These are phyloP conservation scores for Prunus campanulata DNA, from an alignment of 306 rosid species.

Conservation along the genomic window DNA sequence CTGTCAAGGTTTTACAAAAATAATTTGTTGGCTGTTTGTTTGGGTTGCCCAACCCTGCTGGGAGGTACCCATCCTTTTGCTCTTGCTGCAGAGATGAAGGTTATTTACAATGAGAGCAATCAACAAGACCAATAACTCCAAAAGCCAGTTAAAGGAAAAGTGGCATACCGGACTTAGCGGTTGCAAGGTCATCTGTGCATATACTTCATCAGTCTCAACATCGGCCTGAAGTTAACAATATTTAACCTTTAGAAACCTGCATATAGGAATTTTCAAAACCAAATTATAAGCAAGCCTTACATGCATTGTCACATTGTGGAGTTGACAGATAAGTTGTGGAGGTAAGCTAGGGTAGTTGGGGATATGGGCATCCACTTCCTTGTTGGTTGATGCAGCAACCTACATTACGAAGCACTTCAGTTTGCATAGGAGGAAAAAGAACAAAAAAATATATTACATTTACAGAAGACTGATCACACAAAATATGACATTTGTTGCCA, in stretches of 20 bases:
- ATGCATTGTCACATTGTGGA: slow-evolving; percentile 96
- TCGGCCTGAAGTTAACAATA: slow-evolving; percentile 69
- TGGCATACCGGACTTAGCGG: slow-evolving; percentile 74
- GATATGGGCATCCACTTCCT: slow-evolving; percentile 84
- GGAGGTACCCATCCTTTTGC: slow-evolving; percentile 91
- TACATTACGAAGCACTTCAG: slow-evolving; percentile 25
- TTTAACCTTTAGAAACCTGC: slow-evolving; percentile 10
- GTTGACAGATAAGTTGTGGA: slow-evolving; percentile 94
- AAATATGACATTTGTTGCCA: neutral
- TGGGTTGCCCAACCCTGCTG: slow-evolving; percentile 80
- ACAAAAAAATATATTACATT: neutral
- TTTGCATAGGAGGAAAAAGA: too few species aligned
- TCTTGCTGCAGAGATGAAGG: slow-evolving; percentile 61
- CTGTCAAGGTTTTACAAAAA: slow-evolving; percentile 94
- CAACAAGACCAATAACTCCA: slow-evolving; percentile 9
- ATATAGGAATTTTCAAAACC: neutral
- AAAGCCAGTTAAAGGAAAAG: slow-evolving; percentile 12
- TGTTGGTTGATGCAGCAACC: slow-evolving; percentile 96
- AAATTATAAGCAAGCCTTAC: slow-evolving; percentile 44
- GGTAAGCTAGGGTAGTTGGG: slow-evolving; percentile 95
- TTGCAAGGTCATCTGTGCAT: slow-evolving; percentile 95
- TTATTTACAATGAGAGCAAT: slow-evolving; percentile 20
- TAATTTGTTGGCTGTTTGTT: slow-evolving; percentile 95
- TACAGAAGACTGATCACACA: neutral
- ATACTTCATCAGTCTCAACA: slow-evolving; percentile 84